Conservation (phyloP, 306 rosid genomes). For the Sicyos baderoa region DNA sequence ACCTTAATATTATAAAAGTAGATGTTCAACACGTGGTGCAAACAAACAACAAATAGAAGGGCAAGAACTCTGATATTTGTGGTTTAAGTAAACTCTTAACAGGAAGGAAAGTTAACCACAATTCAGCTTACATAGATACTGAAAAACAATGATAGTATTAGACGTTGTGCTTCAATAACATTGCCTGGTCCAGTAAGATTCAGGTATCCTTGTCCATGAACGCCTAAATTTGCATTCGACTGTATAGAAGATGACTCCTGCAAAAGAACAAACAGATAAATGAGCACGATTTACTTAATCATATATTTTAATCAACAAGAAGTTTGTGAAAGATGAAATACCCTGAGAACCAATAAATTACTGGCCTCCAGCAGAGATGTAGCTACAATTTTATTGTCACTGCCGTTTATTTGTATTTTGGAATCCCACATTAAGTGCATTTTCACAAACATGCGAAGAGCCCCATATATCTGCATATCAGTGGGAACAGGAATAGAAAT, state of each 20-base stretch:
- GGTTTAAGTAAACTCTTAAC: neutral
- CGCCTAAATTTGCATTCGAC: conserved; percentile 89
- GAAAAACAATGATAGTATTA: conserved; percentile 71
- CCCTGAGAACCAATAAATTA: conserved; percentile 93
- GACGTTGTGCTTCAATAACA: conserved; percentile 80
- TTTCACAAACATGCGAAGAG: conserved; percentile 93
- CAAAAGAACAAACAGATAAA: conserved; percentile 24
- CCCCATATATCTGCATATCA: conserved; percentile 70
- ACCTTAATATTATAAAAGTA: conserved; percentile 46
- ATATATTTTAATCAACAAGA: conserved; percentile 18
- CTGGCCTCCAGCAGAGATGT: conserved; percentile 89
- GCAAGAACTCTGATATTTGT: neutral
- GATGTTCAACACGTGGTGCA: conserved; percentile 19
- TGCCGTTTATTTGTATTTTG: conserved; percentile 73
- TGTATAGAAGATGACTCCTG: conserved; percentile 88
- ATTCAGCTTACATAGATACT: conserved; percentile 55
- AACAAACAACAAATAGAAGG: too few species aligned
- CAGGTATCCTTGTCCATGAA: conserved; percentile 91
- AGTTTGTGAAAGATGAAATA: conserved; percentile 26
- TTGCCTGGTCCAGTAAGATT: conserved; percentile 93
- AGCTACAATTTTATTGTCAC: conserved; percentile 58
- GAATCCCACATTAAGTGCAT: conserved; percentile 88
- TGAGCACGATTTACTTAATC: conserved; percentile 18
- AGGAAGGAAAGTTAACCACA: neutral
- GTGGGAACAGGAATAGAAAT: neutral